A percentile compares a stretch with the other conserved stretches of the same genome.
These are phyloP conservation scores for Cercophora samala DNA, from an alignment of 495 filamentous ascomycete genomes.

Conservation along the genomic window DNA sequence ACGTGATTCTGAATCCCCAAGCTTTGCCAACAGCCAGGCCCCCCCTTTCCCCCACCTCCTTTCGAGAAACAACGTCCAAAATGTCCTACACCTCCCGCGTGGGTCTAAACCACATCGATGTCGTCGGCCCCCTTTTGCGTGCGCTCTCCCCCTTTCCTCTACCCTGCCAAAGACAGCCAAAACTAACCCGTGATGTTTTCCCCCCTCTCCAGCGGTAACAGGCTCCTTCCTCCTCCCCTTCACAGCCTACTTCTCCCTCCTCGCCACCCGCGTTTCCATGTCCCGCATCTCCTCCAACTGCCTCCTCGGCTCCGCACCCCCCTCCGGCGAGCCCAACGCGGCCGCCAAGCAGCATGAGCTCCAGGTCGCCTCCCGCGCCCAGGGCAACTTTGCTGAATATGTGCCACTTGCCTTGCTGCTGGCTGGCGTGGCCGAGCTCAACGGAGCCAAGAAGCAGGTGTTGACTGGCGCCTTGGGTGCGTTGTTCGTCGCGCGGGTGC, in stretches of 20 bases:
- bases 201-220: constrained; percentile 35
- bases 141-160: not conserved
- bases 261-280: constrained; percentile 41
- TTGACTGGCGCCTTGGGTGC: constrained; percentile 36
- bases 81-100: constrained; percentile 15
- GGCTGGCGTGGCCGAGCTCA: constrained; percentile 41
- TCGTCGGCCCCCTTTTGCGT: constrained; percentile 20
- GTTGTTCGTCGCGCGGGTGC: constrained; percentile 37
- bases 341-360: constrained; percentile 30
- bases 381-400: constrained; percentile 46
- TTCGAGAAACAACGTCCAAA: not conserved
- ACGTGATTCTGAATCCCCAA: not conserved
- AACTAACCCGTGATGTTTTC: not conserved
- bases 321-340: constrained; percentile 23
- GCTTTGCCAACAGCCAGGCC: not conserved
- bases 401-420: constrained; percentile 33
- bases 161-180: not conserved
- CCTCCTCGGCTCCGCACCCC: constrained; percentile 34
- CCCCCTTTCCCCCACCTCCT: not conserved
- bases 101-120: constrained; percentile 19
- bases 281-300: constrained; percentile 35
- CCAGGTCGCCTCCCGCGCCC: constrained; percentile 34
- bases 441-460: constrained; percentile 38
- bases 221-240: constrained; percentile 46
- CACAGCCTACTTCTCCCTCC: constrained; percentile 42